Conservation (phyloP, 208 protist genomes). For the Naegleria gruberi region DNA sequence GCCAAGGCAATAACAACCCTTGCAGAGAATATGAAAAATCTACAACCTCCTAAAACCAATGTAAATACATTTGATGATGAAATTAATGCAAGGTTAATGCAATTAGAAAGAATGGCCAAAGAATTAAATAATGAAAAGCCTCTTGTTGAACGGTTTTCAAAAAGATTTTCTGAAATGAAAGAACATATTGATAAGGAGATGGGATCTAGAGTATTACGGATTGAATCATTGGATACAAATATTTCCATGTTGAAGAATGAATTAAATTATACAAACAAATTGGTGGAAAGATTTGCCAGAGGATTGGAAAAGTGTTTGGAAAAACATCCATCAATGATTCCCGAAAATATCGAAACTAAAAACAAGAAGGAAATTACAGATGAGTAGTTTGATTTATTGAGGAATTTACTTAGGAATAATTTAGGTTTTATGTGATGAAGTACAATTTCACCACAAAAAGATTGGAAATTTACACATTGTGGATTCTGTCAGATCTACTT, state of each 20-base stretch:
- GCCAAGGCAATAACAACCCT: too few species aligned
- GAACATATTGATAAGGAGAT: not conserved
- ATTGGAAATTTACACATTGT: too few species aligned
- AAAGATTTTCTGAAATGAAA: not conserved
- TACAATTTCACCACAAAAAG: not conserved
- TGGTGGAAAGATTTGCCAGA: not conserved
- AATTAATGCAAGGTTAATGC: too few species aligned
- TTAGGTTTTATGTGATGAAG: not conserved
- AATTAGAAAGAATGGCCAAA: too few species aligned
- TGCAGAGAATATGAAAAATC: too few species aligned
- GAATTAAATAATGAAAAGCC: not conserved
- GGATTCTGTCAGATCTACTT: too few species aligned
- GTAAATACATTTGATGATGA: too few species aligned
- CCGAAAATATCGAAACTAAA: not conserved
- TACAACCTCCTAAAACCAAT: too few species aligned
- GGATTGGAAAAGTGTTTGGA: not conserved
- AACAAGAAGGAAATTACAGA: not conserved
- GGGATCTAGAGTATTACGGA: not conserved
- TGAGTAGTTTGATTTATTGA: too few species aligned
- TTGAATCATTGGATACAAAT: not conserved
- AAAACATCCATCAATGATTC: not conserved
- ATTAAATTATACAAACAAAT: not conserved
- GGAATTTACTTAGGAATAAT: too few species aligned
- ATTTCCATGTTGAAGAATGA: not conserved
- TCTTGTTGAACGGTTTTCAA: not conserved